These are phyloP conservation scores for Tilletia walkeri DNA, from an alignment of 1,284 basidiomycete genomes.

Conservation along the genomic window DNA sequence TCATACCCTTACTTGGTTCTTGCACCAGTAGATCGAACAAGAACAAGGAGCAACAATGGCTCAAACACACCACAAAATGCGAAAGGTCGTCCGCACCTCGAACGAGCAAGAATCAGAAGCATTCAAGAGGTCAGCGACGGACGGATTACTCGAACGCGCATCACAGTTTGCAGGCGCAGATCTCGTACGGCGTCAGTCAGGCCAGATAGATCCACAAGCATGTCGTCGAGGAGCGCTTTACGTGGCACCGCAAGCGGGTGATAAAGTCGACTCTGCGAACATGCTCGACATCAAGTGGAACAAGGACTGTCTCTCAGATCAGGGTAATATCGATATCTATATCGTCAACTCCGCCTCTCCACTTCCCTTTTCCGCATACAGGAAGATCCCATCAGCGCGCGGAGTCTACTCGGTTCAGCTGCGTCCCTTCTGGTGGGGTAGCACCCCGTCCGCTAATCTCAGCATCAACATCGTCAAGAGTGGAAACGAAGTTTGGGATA, in stretches of 20 bases:
- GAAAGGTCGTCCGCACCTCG: conserved; percentile 7
- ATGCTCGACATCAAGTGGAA: conserved; percentile 42
- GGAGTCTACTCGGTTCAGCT: conserved; percentile 39
- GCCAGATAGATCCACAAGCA: neutral
- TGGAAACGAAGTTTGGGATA: conserved; percentile 54
- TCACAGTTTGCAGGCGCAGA: neutral
- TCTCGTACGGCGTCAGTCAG: conserved; percentile 3
- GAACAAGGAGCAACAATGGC: too few relatives aligned
- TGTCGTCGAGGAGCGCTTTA: conserved; percentile 46
- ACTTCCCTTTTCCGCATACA: conserved; percentile 48
- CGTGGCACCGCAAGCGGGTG: conserved; percentile 28
- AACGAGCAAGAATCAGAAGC: neutral
- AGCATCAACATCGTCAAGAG: conserved; percentile 52
- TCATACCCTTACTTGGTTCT: too few relatives aligned
- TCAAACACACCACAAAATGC: neutral
- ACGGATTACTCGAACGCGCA: neutral
- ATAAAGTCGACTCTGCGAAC: conserved; percentile 33
- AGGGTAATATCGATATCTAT: conserved; percentile 50
- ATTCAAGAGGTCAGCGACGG: neutral
- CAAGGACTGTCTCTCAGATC: conserved; percentile 27
- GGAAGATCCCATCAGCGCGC: conserved; percentile 33
- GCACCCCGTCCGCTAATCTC: conserved; percentile 31
- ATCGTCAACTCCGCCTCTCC: conserved; percentile 37
- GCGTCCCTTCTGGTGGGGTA: conserved; percentile 48
- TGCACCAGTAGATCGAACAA: too few relatives aligned